Evolutionary conservation across 192 early-diverging fungal genomes (phyloP), one percentile per base, ranked within the genome.

Genomic region (Spizellomyces sp.): DNA sequence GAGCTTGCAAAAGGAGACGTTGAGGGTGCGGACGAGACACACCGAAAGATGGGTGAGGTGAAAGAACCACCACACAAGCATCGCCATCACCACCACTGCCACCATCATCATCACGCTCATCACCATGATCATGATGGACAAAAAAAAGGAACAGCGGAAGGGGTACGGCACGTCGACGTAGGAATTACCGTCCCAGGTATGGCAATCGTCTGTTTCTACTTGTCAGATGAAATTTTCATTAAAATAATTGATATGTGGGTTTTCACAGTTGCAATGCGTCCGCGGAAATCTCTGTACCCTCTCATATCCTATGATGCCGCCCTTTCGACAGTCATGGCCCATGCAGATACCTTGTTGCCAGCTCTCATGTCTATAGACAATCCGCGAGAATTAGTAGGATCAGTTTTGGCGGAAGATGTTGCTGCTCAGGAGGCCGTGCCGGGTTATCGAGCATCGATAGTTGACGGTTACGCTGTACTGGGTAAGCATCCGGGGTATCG

Each of bases 401-500:
- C 84, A 45, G 84, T 94, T 15, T 64, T 96, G 8, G 92, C 92
- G 6, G 79, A 88, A 73, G 93, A 95, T 77, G 90, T 95, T 0
- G 56, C 81, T 2, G 88, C 93, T 2, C 67, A 52, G 14, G 92
- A 94, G 58, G 76, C 86, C 50, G 93, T 98, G 2, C 96, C 96
- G 4, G 91, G 80, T 9, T 97, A 91, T 71, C 85, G 88, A 3
- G 95, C 96, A 9, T 91, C 92, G 0, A 88, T 95, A 42, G 88
- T 98, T 43, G 96, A 98, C 79, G 96, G 96, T 12, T 98, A 98
- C 77, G 95, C 96, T 2, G 91, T 98, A 46, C 72, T 90, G 70
- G 80, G 90, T 91, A 87, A 69, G 66, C 19, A 19, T 57, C 6
- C 22, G 8, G 21, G 44, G 14, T 45, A 15, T 68, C 15, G 64